A percentile compares a stretch with the other conserved stretches of the same genome.
phyloP scores from a whole-genome alignment of 2,329 filamentous ascomycete species.

The Fusarium fujikuroi region DNA sequence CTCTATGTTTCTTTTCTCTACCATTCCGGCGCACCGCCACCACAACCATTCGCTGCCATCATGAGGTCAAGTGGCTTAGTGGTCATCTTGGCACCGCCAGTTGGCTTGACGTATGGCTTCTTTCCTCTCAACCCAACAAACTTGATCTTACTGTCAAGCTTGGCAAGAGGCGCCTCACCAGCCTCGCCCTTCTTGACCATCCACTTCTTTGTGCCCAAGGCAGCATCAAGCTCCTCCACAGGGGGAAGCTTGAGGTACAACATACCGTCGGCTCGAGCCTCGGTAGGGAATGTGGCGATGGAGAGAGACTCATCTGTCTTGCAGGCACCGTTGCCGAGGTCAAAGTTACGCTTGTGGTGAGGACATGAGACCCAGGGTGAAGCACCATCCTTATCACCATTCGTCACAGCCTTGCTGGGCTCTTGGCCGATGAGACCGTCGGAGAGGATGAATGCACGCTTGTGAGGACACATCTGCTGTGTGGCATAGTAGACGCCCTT shows the following conservation, averaged over 20 bases:
- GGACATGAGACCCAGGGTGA: constrained; percentile 87
- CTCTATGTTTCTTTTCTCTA: constrained; percentile 39
- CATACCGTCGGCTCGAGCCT: constrained; percentile 78
- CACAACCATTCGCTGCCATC: constrained; percentile 53
- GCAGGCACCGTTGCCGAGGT: constrained; percentile 77
- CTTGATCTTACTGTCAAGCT: constrained; percentile 59
- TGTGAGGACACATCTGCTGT: constrained; percentile 96
- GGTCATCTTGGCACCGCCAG: constrained; percentile 47
- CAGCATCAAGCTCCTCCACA: constrained; percentile 80
- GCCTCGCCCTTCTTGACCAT: constrained; percentile 78
- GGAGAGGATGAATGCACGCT: constrained; percentile 87
- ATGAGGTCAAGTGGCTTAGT: constrained; percentile 53
- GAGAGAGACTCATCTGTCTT: constrained; percentile 78
- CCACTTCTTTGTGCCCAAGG: constrained; percentile 82
- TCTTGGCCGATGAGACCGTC: constrained; percentile 85
- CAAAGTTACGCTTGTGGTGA: constrained; percentile 90
- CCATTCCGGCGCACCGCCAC: constrained; percentile 59
- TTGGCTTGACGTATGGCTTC: constrained; percentile 54
- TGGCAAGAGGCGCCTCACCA: constrained; percentile 52
- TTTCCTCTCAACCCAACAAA: constrained; percentile 58
- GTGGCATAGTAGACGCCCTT: constrained; percentile 83
- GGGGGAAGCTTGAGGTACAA: constrained; percentile 85
- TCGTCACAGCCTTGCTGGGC: constrained; percentile 43
- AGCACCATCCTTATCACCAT: constrained; percentile 9
- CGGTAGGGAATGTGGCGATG: constrained; percentile 83